phyloP scores from a whole-genome alignment of 768 basidiomycete genomes.

The Mycena vulgaris region DNA sequence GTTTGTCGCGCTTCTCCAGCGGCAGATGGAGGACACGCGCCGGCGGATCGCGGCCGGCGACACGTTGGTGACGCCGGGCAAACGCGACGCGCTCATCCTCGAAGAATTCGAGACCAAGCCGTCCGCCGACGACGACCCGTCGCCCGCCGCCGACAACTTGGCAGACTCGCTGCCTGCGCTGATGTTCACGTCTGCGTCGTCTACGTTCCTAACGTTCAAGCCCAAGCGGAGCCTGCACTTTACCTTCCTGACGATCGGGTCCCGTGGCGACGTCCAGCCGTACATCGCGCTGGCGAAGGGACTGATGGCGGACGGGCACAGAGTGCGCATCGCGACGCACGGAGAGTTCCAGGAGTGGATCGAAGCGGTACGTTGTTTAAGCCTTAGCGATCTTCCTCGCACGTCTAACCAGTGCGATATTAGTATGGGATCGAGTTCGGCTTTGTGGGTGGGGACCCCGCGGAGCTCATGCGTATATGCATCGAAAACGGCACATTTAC shows the following conservation, averaged over 20 bases:
- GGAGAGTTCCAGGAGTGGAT: constrained; percentile 97
- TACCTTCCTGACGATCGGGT: constrained; percentile 96
- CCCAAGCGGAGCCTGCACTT: constrained; percentile 88
- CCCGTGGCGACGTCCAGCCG: constrained; percentile 97
- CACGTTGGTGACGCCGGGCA: constrained; percentile 59
- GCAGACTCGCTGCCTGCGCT: constrained; percentile 86
- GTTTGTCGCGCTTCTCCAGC: constrained; percentile 82
- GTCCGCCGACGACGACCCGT: constrained; percentile 59
- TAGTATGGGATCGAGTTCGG: constrained; percentile 98
- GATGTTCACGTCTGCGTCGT: constrained; percentile 97
- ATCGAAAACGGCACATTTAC: constrained; percentile 99
- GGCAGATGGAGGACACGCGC: constrained; percentile 83
- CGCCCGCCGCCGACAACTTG: constrained; percentile 67
- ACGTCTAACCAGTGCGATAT: constrained; percentile 5
- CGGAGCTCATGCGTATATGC: constrained; percentile 97
- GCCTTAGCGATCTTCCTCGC: constrained; percentile 23
- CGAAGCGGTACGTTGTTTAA: constrained; percentile 79
- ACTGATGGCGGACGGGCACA: constrained; percentile 90
- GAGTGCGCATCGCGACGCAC: constrained; percentile 92
- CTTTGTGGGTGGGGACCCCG: constrained; percentile 96
- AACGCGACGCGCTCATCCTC: constrained; percentile 83
- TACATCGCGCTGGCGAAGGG: constrained; percentile 97
- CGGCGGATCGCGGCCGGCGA: constrained; percentile 65
- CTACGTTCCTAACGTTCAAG: constrained; percentile 97
- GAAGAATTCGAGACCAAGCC: constrained; percentile 83